Conservation (phyloP, 2,329 filamentous ascomycete species). For the Penicillium polonicum region DNA sequence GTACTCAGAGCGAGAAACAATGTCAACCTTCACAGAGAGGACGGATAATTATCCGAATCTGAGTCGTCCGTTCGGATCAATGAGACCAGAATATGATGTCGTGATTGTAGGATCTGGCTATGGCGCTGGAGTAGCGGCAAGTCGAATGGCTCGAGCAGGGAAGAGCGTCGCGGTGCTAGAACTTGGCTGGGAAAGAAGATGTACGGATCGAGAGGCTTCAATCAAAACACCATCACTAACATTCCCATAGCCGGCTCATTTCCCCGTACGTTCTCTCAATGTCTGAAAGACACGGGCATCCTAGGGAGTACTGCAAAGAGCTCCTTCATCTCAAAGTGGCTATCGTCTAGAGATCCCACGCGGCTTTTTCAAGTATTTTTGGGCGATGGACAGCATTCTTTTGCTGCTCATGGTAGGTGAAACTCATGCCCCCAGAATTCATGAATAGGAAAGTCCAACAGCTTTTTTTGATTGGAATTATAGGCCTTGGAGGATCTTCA, state of each 20-base stretch:
- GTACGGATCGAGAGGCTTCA: slow-evolving; percentile 14
- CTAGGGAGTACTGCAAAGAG: slow-evolving; percentile 7
- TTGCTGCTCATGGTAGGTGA: slow-evolving; percentile 58
- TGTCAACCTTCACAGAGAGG: not conserved
- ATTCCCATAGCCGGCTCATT: slow-evolving; percentile 13
- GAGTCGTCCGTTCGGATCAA: slow-evolving; percentile 7
- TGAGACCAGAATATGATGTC: slow-evolving; percentile 55
- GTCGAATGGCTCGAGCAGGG: slow-evolving; percentile 61
- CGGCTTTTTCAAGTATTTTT: slow-evolving; percentile 64
- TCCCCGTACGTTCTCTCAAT: slow-evolving; percentile 10
- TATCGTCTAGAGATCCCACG: slow-evolving; percentile 50
- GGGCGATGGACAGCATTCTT: slow-evolving; percentile 63
- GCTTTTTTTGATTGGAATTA: not conserved
- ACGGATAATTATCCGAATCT: slow-evolving; percentile 10
- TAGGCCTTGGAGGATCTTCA: slow-evolving; percentile 60
- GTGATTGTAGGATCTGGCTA: slow-evolving; percentile 70
- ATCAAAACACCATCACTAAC: not conserved
- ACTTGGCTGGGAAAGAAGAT: slow-evolving; percentile 64
- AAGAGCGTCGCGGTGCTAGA: slow-evolving; percentile 65
- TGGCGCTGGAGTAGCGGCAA: slow-evolving; percentile 65
- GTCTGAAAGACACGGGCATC: slow-evolving; percentile 11
- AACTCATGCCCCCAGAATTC: too few species aligned
- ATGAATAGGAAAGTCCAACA: not conserved
- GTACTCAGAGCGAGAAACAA: not conserved
- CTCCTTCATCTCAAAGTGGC: slow-evolving; percentile 4